Base-by-base conservation (phyloP, 805 yeast species). In the Candida verbasci region DNA sequence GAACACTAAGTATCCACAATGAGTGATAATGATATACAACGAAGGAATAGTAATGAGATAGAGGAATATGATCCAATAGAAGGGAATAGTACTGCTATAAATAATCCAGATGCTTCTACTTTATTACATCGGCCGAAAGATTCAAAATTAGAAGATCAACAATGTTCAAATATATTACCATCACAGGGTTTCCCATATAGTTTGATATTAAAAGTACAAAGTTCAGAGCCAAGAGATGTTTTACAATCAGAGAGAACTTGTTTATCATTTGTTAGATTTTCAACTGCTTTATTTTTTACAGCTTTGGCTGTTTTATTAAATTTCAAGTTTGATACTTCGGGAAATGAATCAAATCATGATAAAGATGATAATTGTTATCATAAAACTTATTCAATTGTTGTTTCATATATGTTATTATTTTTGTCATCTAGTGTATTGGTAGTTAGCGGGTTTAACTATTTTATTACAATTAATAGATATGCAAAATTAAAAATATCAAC, bases 191-290 rank as follows among this genome's bases (percentile, higher is more conserved):
- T 50, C 24, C 58, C 57, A 3, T 49, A 50, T 34, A 42, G 44
- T 17, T 41, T 49, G 45, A 32, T 51, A 9, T 26, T 51, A 14
- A 41, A 47, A 20, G 63, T 69, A 28, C 51, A 59, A 12, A 56
- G 68, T 3, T 65, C 73, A 2, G 80, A 75, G 47, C 79, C 80
- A 1, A 54, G 81, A 28, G 81, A 75, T 48, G 69, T 71, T 7
- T 52, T 74, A 12, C 77, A 74, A 60, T 65, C 70, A 37, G 81
- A 75, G 46, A 52, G 80, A 24, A 75, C 80, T 1, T 66, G 74
- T 14, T 52, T 75, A 11, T 58, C 74, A 20, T 74, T 76, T 58
- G 50, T 73, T 29, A 56, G 74, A 35, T 70, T 74, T 44, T 52
- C 76, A 2, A 50, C 66, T 4, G 60, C 75, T 9, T 50, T 74